These are phyloP conservation scores for Colletotrichum lini DNA, from an alignment of 2,329 filamentous ascomycete genomes.

Conservation along the genomic window DNA sequence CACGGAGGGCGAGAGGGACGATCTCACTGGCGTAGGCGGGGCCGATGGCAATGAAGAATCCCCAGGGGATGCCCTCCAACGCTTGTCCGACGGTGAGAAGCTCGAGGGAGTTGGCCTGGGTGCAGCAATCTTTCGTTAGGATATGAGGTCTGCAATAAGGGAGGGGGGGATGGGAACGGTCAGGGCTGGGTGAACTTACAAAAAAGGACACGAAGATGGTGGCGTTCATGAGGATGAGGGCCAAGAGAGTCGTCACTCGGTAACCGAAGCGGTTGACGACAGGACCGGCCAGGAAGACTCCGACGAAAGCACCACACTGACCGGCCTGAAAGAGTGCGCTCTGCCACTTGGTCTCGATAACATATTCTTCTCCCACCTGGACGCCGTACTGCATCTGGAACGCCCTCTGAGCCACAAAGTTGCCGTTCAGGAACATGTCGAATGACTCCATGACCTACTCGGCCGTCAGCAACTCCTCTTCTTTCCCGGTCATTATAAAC, in stretches of 20 bases:
- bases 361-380: constrained; percentile 28
- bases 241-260: constrained; percentile 54
- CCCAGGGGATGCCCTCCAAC: constrained; percentile 73
- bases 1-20: constrained; percentile 69
- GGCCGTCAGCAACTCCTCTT: neutral
- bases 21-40: constrained; percentile 74
- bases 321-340: constrained; percentile 53
- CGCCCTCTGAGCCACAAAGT: constrained; percentile 59
- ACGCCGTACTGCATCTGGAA: constrained; percentile 58
- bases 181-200: constrained; percentile 53
- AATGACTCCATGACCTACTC: constrained; percentile 65
- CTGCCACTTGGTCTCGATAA: constrained; percentile 60
- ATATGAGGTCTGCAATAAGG: neutral
- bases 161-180: too few relatives aligned
- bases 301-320: constrained; percentile 54
- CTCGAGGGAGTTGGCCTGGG: constrained; percentile 54
- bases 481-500: too few relatives aligned
- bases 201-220: constrained; percentile 65
- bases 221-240: constrained; percentile 49
- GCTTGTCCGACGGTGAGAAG: constrained; percentile 66
- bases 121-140: constrained; percentile 42
- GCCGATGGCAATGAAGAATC: constrained; percentile 74
- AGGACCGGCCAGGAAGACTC: constrained; percentile 55
- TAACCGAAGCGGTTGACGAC: constrained; percentile 55
- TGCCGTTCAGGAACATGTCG: constrained; percentile 63